Conservation (phyloP, 768 basidiomycete genomes). For the Trametes elegans region DNA sequence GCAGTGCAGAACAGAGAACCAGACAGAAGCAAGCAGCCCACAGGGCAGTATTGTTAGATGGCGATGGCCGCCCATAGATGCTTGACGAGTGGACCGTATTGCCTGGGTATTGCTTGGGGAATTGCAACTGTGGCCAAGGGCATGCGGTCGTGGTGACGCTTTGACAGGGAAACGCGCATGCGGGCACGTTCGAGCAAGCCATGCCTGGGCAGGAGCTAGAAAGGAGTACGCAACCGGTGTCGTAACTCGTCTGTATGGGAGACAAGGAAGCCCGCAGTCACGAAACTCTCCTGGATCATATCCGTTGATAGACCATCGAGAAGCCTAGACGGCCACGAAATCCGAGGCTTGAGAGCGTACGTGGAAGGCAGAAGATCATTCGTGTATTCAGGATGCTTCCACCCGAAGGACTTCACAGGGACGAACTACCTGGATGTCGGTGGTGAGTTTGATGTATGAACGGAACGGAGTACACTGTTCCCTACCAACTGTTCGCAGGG, state of each 20-base stretch:
- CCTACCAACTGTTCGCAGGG: no score
- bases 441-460: neutral
- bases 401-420: neutral
- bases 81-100: no score
- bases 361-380: neutral
- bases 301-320: neutral
- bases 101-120: no score
- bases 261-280: neutral
- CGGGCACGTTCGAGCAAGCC: neutral
- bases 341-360: neutral
- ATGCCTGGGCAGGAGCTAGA: neutral
- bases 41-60: neutral
- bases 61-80: no score
- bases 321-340: neutral
- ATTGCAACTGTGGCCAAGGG: neutral
- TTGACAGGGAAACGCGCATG: neutral
- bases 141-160: neutral
- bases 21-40: neutral
- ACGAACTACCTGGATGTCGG: neutral
- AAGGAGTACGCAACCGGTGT: neutral
- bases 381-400: neutral
- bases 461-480: neutral
- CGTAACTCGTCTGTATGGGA: neutral
- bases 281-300: slow-evolving; percentile 2
- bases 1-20: neutral